Conservation (phyloP, 2,329 filamentous ascomycete genomes). For the Ilyonectria destructans region DNA sequence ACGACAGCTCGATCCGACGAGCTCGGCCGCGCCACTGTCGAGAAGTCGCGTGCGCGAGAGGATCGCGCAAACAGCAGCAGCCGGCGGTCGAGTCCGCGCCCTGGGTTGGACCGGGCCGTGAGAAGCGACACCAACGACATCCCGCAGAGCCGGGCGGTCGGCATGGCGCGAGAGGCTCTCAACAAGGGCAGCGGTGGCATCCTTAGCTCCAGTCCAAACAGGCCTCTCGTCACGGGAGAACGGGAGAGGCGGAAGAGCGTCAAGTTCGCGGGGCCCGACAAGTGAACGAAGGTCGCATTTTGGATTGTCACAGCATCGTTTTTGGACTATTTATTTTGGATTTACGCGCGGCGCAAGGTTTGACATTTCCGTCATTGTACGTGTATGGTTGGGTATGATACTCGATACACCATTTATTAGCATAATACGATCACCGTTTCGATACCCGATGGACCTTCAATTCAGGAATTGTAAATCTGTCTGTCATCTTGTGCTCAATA, state of each 20-base stretch:
- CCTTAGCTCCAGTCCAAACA: conserved; percentile 67
- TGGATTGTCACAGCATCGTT: background rate
- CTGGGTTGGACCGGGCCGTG: conserved; percentile 48
- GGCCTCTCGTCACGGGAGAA: conserved; percentile 55
- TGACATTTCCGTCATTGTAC: conserved; percentile 8
- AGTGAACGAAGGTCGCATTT: background rate
- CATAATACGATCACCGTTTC: conserved; percentile 15
- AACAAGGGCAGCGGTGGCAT: conserved; percentile 57
- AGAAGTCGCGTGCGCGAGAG: conserved; percentile 53
- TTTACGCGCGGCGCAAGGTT: conserved; percentile 16
- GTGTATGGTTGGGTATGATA: background rate
- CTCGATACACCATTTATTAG: background rate
- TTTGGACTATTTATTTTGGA: background rate
- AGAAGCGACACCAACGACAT: conserved; percentile 69
- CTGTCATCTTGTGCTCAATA: background rate
- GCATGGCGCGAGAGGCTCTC: conserved; percentile 71
- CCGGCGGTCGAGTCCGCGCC: conserved; percentile 51
- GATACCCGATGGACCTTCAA: conserved; percentile 4
- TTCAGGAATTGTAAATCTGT: background rate
- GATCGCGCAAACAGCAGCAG: conserved; percentile 47
- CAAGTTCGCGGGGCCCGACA: conserved; percentile 69
- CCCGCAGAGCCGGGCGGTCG: conserved; percentile 73
- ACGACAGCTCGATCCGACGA: conserved; percentile 66
- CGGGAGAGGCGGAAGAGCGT: conserved; percentile 76
- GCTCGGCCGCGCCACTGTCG: conserved; percentile 64